Evolutionary conservation across 495 filamentous ascomycete species (phyloP).

Genomic region (Amniculicola lignicola): DNA sequence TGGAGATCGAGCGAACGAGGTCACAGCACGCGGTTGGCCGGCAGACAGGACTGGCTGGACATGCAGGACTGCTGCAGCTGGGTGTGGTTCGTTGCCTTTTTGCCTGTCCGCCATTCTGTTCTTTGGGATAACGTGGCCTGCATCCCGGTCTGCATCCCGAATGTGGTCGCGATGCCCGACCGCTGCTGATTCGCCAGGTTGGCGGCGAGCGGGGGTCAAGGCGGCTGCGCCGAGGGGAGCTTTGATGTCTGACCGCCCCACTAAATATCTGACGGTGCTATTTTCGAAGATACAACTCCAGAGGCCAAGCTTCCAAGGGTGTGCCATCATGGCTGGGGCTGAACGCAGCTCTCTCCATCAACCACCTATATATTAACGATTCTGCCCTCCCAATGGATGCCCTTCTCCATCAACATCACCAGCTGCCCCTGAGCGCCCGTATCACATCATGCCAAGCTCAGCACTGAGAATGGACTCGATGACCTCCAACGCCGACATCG

Average conservation of each 20-base stretch:
- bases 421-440: constrained; percentile 1
- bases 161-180: background rate
- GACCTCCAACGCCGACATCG: constrained; percentile 29
- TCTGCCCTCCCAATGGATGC: constrained; percentile 15
- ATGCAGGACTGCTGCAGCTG: too few relatives aligned
- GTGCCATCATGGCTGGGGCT: constrained; percentile 21
- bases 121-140: too few relatives aligned
- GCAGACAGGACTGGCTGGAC: too few relatives aligned
- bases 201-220: constrained; percentile 3
- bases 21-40: too few relatives aligned
- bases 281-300: constrained; percentile 24
- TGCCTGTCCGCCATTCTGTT: too few relatives aligned
- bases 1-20: too few relatives aligned
- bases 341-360: background rate
- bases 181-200: background rate
- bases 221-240: constrained; percentile 10
- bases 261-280: constrained; percentile 12
- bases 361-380: constrained; percentile 9
- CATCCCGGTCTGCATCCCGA: too few relatives aligned
- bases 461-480: constrained; percentile 30
- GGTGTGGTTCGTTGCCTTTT: too few relatives aligned
- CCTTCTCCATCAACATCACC: constrained; percentile 1
- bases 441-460: background rate
- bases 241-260: constrained; percentile 19
- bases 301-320: too few relatives aligned